These are phyloP conservation scores for Xylaria acuta DNA, from an alignment of 495 filamentous ascomycete species.

Conservation along the genomic window DNA sequence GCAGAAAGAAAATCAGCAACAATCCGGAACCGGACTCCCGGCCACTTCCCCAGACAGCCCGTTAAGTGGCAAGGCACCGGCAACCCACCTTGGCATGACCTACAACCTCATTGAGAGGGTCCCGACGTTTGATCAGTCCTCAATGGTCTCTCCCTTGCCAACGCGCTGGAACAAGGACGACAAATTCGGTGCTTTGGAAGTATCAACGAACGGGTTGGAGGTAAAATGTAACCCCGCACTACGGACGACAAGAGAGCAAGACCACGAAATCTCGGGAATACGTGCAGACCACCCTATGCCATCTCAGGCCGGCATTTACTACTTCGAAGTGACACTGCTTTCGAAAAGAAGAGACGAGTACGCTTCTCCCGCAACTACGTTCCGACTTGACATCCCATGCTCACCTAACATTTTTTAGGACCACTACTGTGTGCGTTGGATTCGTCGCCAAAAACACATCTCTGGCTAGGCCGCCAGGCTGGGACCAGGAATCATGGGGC, in stretches of 20 bases:
- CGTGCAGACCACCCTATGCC: conserved; percentile 91
- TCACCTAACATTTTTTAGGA: conserved; percentile 47
- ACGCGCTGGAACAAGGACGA: conserved; percentile 82
- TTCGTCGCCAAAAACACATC: conserved; percentile 78
- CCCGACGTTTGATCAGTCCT: conserved; percentile 57
- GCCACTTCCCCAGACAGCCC: conserved; percentile 21
- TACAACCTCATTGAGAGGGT: conserved; percentile 87
- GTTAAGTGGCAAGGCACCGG: conserved; percentile 44
- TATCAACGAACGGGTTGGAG: conserved; percentile 76
- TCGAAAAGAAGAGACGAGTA: conserved; percentile 89
- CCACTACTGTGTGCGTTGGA: conserved; percentile 86
- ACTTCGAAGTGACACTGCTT: conserved; percentile 91
- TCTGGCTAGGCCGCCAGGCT: conserved; percentile 85
- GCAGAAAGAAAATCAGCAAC: conserved; percentile 34
- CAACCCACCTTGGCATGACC: conserved; percentile 79
- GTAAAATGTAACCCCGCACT: conserved; percentile 67
- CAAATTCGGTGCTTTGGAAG: conserved; percentile 74
- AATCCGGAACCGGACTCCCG: conserved; percentile 23
- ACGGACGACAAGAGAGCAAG: conserved; percentile 50
- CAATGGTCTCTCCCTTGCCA: conserved; percentile 71
- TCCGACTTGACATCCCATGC: conserved; percentile 1
- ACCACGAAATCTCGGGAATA: conserved; percentile 85
- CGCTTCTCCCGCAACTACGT: conserved; percentile 37
- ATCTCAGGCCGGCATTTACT: conserved; percentile 91
- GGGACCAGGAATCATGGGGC: conserved; percentile 96